Percentiles rank a stretch among this genome's conserved stretches.
These are phyloP conservation scores for Fusarium sulawesiense DNA, from an alignment of 2,329 filamentous ascomycete species.

Conservation along the genomic window DNA sequence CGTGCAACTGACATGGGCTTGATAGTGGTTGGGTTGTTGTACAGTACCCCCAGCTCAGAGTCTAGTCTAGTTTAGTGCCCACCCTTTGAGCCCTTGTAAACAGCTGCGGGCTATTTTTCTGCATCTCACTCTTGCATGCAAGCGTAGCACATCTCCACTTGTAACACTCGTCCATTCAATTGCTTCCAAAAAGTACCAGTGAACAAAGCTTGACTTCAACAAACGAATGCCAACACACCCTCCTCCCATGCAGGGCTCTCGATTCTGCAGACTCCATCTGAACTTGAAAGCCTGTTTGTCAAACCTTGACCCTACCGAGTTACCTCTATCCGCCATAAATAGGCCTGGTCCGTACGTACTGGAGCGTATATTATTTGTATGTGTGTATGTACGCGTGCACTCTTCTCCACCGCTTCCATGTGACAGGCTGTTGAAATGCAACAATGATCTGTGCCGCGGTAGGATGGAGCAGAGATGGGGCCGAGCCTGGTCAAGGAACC, in stretches of 20 bases:
- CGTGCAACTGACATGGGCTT: background rate
- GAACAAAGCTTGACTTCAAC: constrained; percentile 23
- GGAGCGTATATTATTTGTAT: background rate
- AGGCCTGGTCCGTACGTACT: constrained; percentile 6
- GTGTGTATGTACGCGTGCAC: constrained; percentile 17
- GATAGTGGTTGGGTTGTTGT: background rate
- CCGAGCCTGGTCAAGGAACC: constrained; percentile 30
- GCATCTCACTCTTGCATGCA: constrained; percentile 36
- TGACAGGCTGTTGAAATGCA: constrained; percentile 40
- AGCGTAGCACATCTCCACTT: constrained; percentile 26
- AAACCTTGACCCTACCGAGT: constrained; percentile 13
- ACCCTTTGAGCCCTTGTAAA: constrained; percentile 11
- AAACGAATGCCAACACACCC: constrained; percentile 6
- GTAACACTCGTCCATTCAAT: constrained; percentile 4
- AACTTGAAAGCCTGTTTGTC: constrained; percentile 13
- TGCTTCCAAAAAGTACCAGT: constrained; percentile 5
- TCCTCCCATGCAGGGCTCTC: constrained; percentile 15
- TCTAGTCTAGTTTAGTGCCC: constrained; percentile 3
- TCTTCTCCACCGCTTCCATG: constrained; percentile 39
- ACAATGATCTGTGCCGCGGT: constrained; percentile 43
- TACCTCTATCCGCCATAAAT: background rate
- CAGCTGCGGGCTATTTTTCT: constrained; percentile 23
- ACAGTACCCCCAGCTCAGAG: background rate
- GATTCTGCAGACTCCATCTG: constrained; percentile 33
- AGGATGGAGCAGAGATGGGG: constrained; percentile 30